Conservation (phyloP, 345 rosid genomes). For the Geranium rotundifolium region DNA sequence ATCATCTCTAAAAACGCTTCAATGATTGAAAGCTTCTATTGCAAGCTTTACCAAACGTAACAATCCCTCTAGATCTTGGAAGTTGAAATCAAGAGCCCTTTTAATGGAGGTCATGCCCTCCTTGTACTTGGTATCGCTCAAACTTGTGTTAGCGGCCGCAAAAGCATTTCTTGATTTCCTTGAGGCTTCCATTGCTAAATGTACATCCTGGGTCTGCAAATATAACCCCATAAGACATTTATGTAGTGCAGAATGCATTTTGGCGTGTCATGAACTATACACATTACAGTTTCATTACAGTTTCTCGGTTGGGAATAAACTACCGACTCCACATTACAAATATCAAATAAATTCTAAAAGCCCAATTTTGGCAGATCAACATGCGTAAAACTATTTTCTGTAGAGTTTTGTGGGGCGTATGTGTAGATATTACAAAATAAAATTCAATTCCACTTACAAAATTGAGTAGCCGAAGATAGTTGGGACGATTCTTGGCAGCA, state of each 20-base stretch:
- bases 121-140: constrained; percentile 29
- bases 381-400: background rate
- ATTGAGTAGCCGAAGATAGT: constrained; percentile 41
- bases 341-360: too few relatives aligned
- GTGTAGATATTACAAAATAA: background rate
- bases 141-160: constrained; percentile 24
- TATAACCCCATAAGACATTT: background rate
- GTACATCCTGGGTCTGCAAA: constrained; percentile 56
- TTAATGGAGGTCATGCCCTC: constrained; percentile 37
- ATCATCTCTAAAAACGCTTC: constrained; percentile 13
- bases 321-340: too few relatives aligned
- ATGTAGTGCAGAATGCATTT: background rate
- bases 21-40: constrained; percentile 30
- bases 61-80: constrained; percentile 60
- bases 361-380: background rate
- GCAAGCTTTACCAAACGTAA: constrained; percentile 48
- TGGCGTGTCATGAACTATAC: too few relatives aligned
- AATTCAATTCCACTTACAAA: constrained; percentile 43
- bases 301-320: background rate
- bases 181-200: constrained; percentile 67
- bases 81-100: constrained; percentile 56
- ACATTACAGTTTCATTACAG: too few relatives aligned
- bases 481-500: constrained; percentile 33
- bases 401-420: background rate
- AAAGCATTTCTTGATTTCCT: constrained; percentile 48